Percentiles rank a stretch among this genome's conserved stretches.
Evolutionary conservation across 192 early-diverging fungal genomes (phyloP).

Genomic region (Geranomyces variabilis): DNA sequence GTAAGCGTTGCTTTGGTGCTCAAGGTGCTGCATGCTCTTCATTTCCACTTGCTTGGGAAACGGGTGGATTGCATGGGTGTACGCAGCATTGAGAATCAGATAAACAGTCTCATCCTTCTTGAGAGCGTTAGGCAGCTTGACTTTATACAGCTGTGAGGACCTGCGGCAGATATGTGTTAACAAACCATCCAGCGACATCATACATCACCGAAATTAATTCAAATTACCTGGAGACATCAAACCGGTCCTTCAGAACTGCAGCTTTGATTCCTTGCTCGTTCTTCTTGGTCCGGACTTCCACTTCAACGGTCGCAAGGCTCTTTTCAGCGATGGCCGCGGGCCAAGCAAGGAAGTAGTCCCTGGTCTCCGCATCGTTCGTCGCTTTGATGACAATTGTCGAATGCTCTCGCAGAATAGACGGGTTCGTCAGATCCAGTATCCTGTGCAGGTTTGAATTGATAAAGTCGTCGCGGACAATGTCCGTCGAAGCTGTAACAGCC

Average conservation of each 20-base stretch:
- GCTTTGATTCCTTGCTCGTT: constrained; percentile 14
- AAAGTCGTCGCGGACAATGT: constrained; percentile 20
- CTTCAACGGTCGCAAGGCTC: constrained; percentile 38
- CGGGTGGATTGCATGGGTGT: constrained; percentile 41
- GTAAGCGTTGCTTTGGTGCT: constrained; percentile 65
- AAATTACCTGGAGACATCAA: constrained; percentile 24
- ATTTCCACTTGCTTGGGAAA: constrained; percentile 58
- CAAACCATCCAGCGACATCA: not conserved
- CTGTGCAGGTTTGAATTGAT: constrained; percentile 63
- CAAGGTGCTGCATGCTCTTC: constrained; percentile 66
- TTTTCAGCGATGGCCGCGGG: constrained; percentile 15
- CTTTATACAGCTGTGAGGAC: constrained; percentile 23
- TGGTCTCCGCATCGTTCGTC: constrained; percentile 31
- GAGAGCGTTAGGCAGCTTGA: constrained; percentile 29
- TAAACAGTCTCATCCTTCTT: constrained; percentile 29
- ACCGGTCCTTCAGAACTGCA: constrained; percentile 13
- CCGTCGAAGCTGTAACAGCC: not conserved
- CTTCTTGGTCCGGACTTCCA: constrained; percentile 51
- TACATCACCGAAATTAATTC: not conserved
- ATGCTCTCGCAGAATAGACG: constrained; percentile 52
- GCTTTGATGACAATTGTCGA: constrained; percentile 54
- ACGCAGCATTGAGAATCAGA: constrained; percentile 37
- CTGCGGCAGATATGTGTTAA: not conserved
- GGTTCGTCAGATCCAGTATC: constrained; percentile 61
- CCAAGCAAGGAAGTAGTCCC: constrained; percentile 37